Evolutionary conservation across 805 yeast species (phyloP), one percentile per base, ranked within the genome.

Genomic region (Pichia deserticola): DNA sequence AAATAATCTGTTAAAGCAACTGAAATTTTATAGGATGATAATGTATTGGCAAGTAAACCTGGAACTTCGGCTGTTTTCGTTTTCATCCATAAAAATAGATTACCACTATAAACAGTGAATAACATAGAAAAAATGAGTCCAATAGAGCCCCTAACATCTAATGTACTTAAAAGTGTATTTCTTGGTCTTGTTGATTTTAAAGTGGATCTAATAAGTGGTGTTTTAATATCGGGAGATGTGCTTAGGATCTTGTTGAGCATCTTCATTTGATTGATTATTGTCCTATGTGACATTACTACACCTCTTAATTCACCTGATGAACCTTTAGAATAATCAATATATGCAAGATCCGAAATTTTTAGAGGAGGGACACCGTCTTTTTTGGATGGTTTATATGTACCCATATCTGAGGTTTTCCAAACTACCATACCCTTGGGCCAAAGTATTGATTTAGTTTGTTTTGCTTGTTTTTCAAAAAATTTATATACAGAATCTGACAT

Each of bases 271-370:
- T 88, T 92, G 62, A 86, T 75, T 7, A 93, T 78, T 0, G 96
- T 89, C 51, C 88, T 73, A 63, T 93, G 98, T 28, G 93, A 86
- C 62, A 93, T 77, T 1, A 95, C 96, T 36, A 93, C 95, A 15
- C 99, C 99, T 51, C 96, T 74, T 36, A 89, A 68, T 55, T 90
- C 95, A 3, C 98, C 98, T 30, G 86, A 79, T 0, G 97, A 95
- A 1, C 95, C 85, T 57, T 90, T 78, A 0, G 93, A 81, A 61
- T 86, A 93, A 67, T 93, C 99, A 12, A 93, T 90, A 60, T 93
- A 93, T 0, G 98, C 97, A 51, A 93, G 69, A 60, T 88, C 95
- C 1, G 90, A 87, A 1, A 82, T 79, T 56, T 84, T 87, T 42
- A 82, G 67, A 0, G 86, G 79, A 1, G 90, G 88, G 1, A 76